Conservation (phyloP, 495 filamentous ascomycete genomes). For the Aspergillus cristatus region DNA sequence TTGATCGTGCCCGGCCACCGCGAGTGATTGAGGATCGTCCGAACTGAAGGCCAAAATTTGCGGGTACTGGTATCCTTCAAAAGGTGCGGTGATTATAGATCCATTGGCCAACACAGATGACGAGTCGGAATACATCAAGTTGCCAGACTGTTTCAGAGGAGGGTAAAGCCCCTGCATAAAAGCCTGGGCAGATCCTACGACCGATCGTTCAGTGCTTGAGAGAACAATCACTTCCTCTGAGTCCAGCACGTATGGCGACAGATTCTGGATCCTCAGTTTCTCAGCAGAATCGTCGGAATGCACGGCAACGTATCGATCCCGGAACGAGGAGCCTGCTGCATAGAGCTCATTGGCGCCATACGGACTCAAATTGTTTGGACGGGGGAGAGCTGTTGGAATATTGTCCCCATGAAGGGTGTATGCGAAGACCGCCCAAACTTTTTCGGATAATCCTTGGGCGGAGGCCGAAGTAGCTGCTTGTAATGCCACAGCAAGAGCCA, state of each 20-base stretch:
- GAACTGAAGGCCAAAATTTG: constrained; percentile 42
- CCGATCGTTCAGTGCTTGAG: constrained; percentile 39
- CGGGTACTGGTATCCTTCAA: constrained; percentile 69
- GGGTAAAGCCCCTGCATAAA: constrained; percentile 82
- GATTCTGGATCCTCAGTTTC: constrained; percentile 26
- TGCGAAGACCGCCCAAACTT: constrained; percentile 58
- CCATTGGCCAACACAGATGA: constrained; percentile 49
- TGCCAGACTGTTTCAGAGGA: constrained; percentile 39
- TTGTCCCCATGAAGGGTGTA: constrained; percentile 69
- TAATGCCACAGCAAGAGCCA: constrained; percentile 8
- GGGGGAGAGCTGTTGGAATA: constrained; percentile 47
- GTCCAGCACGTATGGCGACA: constrained; percentile 36
- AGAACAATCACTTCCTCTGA: constrained; percentile 37
- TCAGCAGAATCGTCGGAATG: constrained; percentile 25
- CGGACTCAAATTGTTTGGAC: constrained; percentile 47
- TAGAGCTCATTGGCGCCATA: constrained; percentile 61
- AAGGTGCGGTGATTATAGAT: constrained; percentile 43
- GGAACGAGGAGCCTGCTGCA: constrained; percentile 51
- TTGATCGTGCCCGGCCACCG: constrained; percentile 47
- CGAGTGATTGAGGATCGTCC: constrained; percentile 46
- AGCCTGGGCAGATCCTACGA: constrained; percentile 54
- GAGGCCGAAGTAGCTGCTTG: constrained; percentile 7
- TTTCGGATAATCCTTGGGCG: constrained; percentile 35
- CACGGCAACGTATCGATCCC: constrained; percentile 46
- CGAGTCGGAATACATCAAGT: constrained; percentile 27